phyloP scores from a whole-genome alignment of 2,329 filamentous ascomycete species.

The Colletotrichum zoysiae region DNA sequence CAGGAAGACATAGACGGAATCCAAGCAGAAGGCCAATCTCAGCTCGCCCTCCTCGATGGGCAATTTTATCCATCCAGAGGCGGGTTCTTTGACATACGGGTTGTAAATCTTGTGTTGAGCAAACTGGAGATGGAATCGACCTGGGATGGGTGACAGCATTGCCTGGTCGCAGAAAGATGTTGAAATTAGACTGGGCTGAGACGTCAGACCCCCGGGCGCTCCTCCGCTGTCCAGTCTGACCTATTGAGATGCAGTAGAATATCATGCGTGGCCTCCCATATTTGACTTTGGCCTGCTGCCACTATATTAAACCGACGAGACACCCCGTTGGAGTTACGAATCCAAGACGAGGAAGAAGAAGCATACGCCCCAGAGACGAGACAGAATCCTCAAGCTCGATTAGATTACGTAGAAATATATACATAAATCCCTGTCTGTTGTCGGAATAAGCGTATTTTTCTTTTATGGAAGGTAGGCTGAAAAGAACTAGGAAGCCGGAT shows the following conservation, averaged over 20 bases:
- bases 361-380: background rate
- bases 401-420: background rate
- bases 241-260: background rate
- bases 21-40: too few species aligned
- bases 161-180: too few species aligned
- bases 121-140: too few species aligned
- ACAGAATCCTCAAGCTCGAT: background rate
- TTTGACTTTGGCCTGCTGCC: background rate
- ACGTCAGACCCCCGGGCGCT: background rate
- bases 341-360: too few species aligned
- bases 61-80: background rate
- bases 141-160: too few species aligned
- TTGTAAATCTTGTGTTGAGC: background rate
- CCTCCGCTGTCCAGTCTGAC: background rate
- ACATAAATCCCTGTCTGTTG: background rate
- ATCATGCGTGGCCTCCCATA: background rate
- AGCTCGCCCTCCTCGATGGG: background rate
- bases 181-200: background rate
- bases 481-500: background rate
- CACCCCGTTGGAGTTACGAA: background rate
- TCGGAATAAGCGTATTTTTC: background rate
- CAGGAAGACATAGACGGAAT: conserved; percentile 5
- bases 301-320: background rate
- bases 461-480: background rate
- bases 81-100: background rate